A percentile compares a stretch with the other conserved stretches of the same genome.
phyloP scores from a whole-genome alignment of 495 filamentous ascomycete genomes.

The Tuber microsphaerosporum region DNA sequence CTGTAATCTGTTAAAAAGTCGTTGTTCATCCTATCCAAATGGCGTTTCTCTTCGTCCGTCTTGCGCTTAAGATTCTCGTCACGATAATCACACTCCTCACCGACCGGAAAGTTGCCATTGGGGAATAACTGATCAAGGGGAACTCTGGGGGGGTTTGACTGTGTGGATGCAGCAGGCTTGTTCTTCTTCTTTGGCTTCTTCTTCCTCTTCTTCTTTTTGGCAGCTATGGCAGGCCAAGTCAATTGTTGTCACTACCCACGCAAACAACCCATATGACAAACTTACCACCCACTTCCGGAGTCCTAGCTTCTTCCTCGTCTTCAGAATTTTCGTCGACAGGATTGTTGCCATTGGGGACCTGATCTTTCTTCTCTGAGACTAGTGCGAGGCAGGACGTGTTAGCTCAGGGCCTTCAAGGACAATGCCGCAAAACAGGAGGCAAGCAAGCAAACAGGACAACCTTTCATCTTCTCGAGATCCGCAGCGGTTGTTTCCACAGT shows the following conservation, averaged over 20 bases:
- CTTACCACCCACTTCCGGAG: constrained; percentile 47
- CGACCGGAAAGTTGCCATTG: constrained; percentile 64
- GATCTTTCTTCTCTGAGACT: constrained; percentile 19
- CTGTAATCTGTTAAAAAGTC: constrained; percentile 83
- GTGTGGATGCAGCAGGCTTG: constrained; percentile 57
- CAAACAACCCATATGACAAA: constrained; percentile 23
- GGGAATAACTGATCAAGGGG: constrained; percentile 69
- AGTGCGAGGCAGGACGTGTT: neutral
- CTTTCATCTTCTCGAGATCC: constrained; percentile 26
- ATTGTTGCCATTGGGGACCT: constrained; percentile 5
- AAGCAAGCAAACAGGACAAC: constrained; percentile 7
- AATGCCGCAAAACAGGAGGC: neutral
- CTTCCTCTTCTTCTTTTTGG: constrained; percentile 66
- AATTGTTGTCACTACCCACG: constrained; percentile 6
- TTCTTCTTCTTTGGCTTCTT: constrained; percentile 71
- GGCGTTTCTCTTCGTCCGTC: constrained; percentile 79
- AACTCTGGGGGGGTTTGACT: constrained; percentile 71
- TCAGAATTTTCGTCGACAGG: constrained; percentile 43
- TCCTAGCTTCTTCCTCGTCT: constrained; percentile 46
- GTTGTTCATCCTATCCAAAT: constrained; percentile 72
- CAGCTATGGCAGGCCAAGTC: constrained; percentile 2
- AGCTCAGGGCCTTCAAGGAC: neutral
- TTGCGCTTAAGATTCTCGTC: constrained; percentile 75
- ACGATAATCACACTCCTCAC: constrained; percentile 69
- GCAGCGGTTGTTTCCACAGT: constrained; percentile 4